Conservation (phyloP, 495 filamentous ascomycete species). For the Neurospora sp. region DNA sequence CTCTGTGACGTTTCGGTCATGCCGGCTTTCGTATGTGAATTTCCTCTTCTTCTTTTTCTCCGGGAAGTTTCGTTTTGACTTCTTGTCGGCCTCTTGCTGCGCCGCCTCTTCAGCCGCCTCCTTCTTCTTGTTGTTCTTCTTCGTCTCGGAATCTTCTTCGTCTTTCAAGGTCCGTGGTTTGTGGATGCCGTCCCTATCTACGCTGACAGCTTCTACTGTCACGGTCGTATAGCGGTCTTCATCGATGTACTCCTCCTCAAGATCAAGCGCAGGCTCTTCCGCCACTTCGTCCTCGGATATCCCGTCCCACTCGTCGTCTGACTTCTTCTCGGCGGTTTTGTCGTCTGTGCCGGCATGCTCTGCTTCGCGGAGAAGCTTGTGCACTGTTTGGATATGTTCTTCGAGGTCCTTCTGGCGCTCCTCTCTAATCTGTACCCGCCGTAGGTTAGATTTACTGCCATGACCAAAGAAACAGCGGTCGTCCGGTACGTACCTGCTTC, state of each 20-base stretch:
- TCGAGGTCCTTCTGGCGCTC: constrained; percentile 69
- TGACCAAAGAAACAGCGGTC: neutral
- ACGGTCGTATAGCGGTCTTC: constrained; percentile 93
- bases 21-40: constrained; percentile 84
- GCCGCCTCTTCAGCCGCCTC: neutral
- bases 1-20: constrained; percentile 54
- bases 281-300: constrained; percentile 43
- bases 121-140: constrained; percentile 13
- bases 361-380: constrained; percentile 49
- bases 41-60: constrained; percentile 72
- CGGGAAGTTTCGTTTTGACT: constrained; percentile 16
- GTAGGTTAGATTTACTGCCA: neutral
- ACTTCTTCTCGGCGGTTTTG: constrained; percentile 18
- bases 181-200: constrained; percentile 59
- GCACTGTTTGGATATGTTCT: constrained; percentile 62
- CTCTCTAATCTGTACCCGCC: constrained; percentile 55
- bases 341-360: constrained; percentile 35
- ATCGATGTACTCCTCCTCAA: constrained; percentile 91
- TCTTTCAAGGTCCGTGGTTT: constrained; percentile 34
- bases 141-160: constrained; percentile 33
- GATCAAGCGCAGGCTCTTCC: constrained; percentile 43
- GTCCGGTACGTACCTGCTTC: constrained; percentile 49
- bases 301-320: constrained; percentile 53
- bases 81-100: constrained; percentile 23
- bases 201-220: constrained; percentile 81